Base-by-base conservation (phyloP, 805 yeast genomes). In the Ogataea methanolica region DNA sequence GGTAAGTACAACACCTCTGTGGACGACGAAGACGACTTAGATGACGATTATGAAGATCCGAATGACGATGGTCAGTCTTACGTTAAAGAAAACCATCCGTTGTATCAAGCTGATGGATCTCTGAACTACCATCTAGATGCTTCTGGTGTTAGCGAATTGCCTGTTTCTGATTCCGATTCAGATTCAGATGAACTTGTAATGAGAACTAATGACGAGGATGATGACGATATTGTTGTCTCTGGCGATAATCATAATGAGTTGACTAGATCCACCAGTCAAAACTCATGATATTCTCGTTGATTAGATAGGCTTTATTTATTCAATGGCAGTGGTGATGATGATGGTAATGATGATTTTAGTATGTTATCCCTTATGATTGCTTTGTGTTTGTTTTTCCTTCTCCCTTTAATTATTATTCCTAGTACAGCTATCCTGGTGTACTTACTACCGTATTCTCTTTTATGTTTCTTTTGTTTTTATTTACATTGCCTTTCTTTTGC, bases 1-100 rank as follows among this genome's bases (percentile, higher is more conserved):
- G 36, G 21, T 6, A 19, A 33, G 17, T 41, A 35, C 17, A 43
- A 43, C 17, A 22, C 33, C 33, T 19, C 21, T 19, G 46, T 44
- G 12, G 74, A 71, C 29, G 77, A 75, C 26, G 86, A 78, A 14
- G 89, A 85, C 50, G 90, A 83, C 49, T 83, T 85, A 57, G 80
- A 79, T 56, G 91, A 85, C 50, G 90, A 83, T 50, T 84, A 85
- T 57, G 80, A 79, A 56, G 91, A 85, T 60, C 91, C 92, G 1
- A 84, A 85, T 58, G 92, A 86, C 62, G 92, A 85, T 58, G 92
- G 92, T 0, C 80, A 79, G 59, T 82, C 88, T 1, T 85, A 85
- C 63, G 79, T 80, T 45, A 83, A 79, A 60, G 72, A 75, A 22
- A 68, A 74, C 37, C 79, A 82, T 56, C 84, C 88, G 6, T 63